Percentiles rank a stretch among this genome's conserved stretches.
Conservation (phyloP, 768 basidiomycete genomes). For the Termitomyces sp. region DNA sequence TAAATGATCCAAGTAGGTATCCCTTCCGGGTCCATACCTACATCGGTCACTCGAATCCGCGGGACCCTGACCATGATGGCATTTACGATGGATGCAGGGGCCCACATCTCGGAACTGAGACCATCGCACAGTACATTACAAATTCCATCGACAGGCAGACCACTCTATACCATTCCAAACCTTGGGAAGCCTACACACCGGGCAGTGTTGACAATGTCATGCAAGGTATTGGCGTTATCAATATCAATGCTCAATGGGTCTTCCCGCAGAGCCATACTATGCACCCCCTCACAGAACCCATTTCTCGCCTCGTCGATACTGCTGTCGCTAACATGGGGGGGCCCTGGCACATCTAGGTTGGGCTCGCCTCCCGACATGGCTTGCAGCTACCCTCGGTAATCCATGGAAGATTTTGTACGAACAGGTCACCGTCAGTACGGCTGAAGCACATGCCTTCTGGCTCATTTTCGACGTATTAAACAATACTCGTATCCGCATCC, state of each 20-base stretch:
- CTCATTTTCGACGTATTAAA: background rate
- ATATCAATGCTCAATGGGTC: background rate
- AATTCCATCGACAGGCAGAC: background rate
- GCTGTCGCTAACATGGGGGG: background rate
- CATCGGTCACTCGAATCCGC: background rate
- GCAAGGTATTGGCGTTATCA: too few species aligned
- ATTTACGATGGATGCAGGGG: background rate
- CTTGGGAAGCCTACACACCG: too few species aligned
- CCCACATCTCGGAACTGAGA: background rate
- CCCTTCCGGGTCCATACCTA: background rate
- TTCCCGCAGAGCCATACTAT: background rate
- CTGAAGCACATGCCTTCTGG: background rate
- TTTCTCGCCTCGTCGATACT: background rate
- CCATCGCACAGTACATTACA: background rate
- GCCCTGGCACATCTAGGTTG: background rate
- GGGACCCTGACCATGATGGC: background rate
- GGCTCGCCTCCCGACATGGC: background rate
- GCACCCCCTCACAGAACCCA: background rate
- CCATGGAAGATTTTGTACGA: background rate
- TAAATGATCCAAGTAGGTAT: background rate
- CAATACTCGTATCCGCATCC: background rate
- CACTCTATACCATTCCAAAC: background rate
- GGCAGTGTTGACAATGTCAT: background rate
- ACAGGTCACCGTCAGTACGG: background rate
- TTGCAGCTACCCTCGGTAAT: background rate